phyloP scores from a whole-genome alignment of 208 protist species.

The Polymyxa betae region DNA sequence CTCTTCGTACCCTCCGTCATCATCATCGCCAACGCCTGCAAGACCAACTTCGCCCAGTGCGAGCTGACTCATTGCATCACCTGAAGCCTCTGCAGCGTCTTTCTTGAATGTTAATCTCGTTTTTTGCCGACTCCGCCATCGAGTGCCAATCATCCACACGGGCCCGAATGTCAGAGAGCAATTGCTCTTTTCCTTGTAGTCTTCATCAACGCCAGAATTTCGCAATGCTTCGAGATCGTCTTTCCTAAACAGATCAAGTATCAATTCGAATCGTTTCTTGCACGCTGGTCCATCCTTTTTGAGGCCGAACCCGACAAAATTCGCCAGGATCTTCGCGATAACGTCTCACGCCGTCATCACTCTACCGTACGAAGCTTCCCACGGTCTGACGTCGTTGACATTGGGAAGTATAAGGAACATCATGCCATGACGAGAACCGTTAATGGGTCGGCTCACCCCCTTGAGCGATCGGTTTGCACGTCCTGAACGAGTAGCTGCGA shows the following conservation, averaged over 20 bases:
- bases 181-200: background rate
- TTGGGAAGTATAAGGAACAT: background rate
- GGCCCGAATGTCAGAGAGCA: background rate
- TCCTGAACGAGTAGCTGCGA: background rate
- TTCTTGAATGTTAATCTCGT: background rate
- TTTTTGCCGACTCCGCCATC: background rate
- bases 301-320: background rate
- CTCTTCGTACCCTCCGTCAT: too few species aligned
- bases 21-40: background rate
- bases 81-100: background rate
- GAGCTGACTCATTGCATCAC: background rate
- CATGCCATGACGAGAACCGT: background rate
- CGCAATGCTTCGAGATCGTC: background rate
- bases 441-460: background rate
- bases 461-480: background rate
- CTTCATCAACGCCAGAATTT: background rate
- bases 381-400: background rate
- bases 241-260: background rate
- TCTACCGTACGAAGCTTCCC: background rate
- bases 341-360: background rate
- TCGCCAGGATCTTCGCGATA: background rate
- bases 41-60: background rate
- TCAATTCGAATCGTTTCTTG: background rate
- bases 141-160: background rate
- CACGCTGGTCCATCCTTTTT: too few species aligned